Base-by-base conservation (phyloP, 2,329 filamentous ascomycete genomes). In the Paecilomyces formosus region DNA sequence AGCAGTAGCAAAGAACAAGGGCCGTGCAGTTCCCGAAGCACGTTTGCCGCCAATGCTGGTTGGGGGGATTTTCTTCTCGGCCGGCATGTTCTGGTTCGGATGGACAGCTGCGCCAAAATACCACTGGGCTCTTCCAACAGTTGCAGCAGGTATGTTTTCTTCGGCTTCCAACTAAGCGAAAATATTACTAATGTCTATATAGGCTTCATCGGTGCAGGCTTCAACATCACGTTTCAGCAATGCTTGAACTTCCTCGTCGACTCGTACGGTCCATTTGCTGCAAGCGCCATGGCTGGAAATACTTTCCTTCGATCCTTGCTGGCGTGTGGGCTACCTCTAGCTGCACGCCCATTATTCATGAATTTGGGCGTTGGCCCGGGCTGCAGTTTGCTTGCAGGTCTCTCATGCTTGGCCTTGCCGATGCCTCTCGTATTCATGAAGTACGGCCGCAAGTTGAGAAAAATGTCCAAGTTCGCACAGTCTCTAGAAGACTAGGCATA, bases 211-310 rank as follows among this genome's bases (percentile, higher is more conserved):
- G 78, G 77, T 1, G 72, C 71, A 3, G 79, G 78, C 13, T 79
- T 79, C 68, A 79, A 75, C 58, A 68, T 73, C 6, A 73, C 77
- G 26, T 79, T 79, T 61, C 76, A 79, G 58, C 76, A 77, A 62
- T 78, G 76, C 55, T 71, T 81, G 58, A 80, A 80, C 60, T 79
- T 75, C 54, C 68, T 80, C 1, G 72, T 80, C 21, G 75, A 77
- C 55, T 68, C 68, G 1, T 76, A 75, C 53, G 67, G 65, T 5
- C 60, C 68, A 1, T 79, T 77, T 59, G 77, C 76, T 1, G 77
- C 77, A 1, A 75, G 71, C 35, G 74, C 77, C 1, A 73, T 73
- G 0, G 73, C 75, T 0, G 75, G 76, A 1, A 76, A 77, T 49
- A 80, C 76, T 0, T 76, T 80, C 59, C 63, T 80, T 9, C 68